Base-by-base conservation (phyloP, 2,329 filamentous ascomycete species). In the Cladosporium colombiae region DNA sequence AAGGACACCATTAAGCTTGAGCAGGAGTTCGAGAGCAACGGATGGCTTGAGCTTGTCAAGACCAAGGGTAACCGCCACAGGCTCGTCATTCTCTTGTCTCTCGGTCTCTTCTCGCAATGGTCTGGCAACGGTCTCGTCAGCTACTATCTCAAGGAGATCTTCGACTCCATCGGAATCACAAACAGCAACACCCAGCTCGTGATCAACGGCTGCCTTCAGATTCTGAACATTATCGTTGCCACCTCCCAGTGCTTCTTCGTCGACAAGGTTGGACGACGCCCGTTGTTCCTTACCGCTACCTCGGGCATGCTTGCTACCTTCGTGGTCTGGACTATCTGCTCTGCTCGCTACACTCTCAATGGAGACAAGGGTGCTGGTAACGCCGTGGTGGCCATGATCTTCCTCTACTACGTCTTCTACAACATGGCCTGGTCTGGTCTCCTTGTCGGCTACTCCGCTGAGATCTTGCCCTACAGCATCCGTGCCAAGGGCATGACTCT, bases 161-260 rank as follows among this genome's bases (percentile, higher is more conserved):
- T 79, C 55, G 69, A 77, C 52, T 64, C 68, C n/a, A 74, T 78
- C 49, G 78, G 77, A 44, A 74, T 79, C 67, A 77, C 71, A 33
- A 70, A 74, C 63, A 66, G 70, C 50, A 72, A 74, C 65, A 76
- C 74, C 16, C 78, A 81, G 69, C 74, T 79, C 2, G 68, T 78
- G 37, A 80, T 82, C 70, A 82, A 81, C 65, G 78, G 78, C 52
- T 71, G 74, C 63, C 82, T 89, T 70, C 88, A 88, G 74, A 88
- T 88, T 69, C 86, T 87, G 69, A 86, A 86, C 64, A 83, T 83
- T 7, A 81, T 89, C 53, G 81, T 85, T 6, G 86, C 87, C 13
- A 81, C 86, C 66, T 70, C 74, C 59, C 68, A 71, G 44, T 74
- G 72, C 63, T 75, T 78, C 66, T 71, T 77, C 56, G 76, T 78